Evolutionary conservation across 768 basidiomycete species (phyloP).

Genomic region (Phlebiopsis flavidoalba): DNA sequence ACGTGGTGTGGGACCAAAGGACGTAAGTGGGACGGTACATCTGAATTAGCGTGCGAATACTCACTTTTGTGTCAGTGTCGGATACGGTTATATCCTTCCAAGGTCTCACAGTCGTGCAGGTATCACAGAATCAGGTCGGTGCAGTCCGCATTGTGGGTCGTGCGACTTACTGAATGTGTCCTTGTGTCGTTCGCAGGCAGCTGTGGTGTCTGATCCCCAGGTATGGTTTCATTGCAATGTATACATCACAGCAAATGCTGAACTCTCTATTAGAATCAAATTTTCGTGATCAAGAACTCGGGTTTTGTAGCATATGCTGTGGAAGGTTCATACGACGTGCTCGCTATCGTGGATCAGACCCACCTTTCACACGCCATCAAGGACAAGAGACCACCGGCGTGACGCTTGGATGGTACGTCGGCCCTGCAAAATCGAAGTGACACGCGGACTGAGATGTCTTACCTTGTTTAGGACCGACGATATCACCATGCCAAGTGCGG

Average conservation of each 20-base stretch:
- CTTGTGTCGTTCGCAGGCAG: slow-evolving; percentile 31
- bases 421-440: neutral
- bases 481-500: slow-evolving; percentile 67
- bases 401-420: slow-evolving; percentile 49
- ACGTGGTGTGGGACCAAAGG: slow-evolving; percentile 66
- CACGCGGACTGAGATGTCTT: neutral
- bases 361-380: slow-evolving; percentile 58
- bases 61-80: slow-evolving; percentile 44
- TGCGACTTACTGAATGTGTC: neutral
- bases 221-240: slow-evolving; percentile 18
- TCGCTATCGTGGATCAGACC: slow-evolving; percentile 81
- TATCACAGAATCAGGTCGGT: slow-evolving; percentile 71
- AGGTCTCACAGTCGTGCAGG: slow-evolving; percentile 80
- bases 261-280: slow-evolving; percentile 42
- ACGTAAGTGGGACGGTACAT: slow-evolving; percentile 36
- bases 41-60: neutral
- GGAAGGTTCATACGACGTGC: slow-evolving; percentile 68
- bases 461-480: slow-evolving; percentile 49
- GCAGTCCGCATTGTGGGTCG: neutral
- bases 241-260: neutral
- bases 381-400: slow-evolving; percentile 56
- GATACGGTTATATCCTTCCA: slow-evolving; percentile 79
- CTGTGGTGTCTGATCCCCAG: slow-evolving; percentile 72
- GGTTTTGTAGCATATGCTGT: slow-evolving; percentile 77
- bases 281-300: slow-evolving; percentile 75